Percentiles rank a stretch among this genome's conserved stretches.
These are phyloP conservation scores for Fraxinus ornus DNA, from an alignment of 305 asterid species.

Conservation along the genomic window DNA sequence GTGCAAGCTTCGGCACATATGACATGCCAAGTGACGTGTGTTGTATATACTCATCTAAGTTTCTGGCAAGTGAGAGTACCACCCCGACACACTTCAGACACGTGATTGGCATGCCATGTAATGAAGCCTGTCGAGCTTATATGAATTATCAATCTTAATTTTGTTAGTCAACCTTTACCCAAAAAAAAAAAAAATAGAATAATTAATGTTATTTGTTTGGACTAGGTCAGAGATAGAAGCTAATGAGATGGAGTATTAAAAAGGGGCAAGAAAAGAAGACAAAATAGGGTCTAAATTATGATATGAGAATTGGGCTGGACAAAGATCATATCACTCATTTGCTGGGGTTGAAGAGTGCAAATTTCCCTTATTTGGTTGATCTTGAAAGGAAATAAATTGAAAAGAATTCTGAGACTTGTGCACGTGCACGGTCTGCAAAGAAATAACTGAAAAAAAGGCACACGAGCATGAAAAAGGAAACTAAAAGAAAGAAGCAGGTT, in stretches of 20 bases:
- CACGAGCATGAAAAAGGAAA: neutral
- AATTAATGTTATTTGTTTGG: neutral
- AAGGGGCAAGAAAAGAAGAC: neutral
- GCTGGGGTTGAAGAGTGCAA: neutral
- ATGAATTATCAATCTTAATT: neutral
- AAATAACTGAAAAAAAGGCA: neutral
- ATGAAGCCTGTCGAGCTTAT: neutral
- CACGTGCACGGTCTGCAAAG: neutral
- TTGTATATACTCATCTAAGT: neutral
- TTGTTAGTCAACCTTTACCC: neutral
- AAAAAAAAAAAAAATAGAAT: neutral
- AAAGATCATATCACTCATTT: neutral
- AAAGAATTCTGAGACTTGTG: neutral
- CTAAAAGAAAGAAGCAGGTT: neutral
- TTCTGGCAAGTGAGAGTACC: neutral
- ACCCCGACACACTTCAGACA: neutral
- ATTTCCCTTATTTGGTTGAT: neutral
- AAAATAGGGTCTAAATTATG: neutral
- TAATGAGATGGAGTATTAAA: neutral
- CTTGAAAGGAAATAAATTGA: neutral
- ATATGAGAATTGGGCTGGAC: neutral
- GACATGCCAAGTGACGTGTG: neutral
- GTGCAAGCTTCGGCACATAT: neutral
- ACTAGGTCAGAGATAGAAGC: neutral
- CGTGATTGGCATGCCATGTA: neutral